Conservation (phyloP, 164 flowering plant species). For the Taxillus chinensis region DNA sequence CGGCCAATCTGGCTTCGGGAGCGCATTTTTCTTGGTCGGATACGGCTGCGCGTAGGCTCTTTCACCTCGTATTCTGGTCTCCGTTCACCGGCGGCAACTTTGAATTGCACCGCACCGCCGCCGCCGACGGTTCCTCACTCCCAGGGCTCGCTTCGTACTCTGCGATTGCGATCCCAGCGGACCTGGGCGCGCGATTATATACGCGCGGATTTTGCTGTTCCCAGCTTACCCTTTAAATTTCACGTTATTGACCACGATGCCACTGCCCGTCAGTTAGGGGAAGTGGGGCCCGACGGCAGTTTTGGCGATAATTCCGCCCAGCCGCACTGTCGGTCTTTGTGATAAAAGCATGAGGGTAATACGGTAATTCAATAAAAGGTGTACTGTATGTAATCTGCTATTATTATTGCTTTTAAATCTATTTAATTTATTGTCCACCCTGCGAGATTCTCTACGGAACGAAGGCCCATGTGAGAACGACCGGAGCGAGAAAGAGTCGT, state of each 20-base stretch:
- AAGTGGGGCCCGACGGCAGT: conserved; percentile 51
- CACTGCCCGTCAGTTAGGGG: conserved; percentile 7
- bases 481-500: background rate
- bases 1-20: background rate
- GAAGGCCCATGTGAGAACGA: background rate
- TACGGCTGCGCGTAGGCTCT: background rate
- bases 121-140: no score
- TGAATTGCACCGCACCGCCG: no score
- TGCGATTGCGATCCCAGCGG: no score
- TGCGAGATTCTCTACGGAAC: no score
- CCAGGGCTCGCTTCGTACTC: no score
- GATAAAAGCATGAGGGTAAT: conserved; percentile 2
- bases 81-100: background rate
- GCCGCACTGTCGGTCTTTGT: conserved; percentile 7
- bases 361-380: background rate
- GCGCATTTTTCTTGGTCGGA: background rate
- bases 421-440: no score
- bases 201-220: background rate
- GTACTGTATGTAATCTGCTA: no score
- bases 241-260: conserved; percentile 19
- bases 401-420: no score
- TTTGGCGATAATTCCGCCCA: conserved; percentile 53
- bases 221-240: conserved; percentile 5
- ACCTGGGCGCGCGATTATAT: no score
- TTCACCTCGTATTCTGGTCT: background rate